Base-by-base conservation (phyloP, 2,329 filamentous ascomycete species). In the Penicillium capsulatum region DNA sequence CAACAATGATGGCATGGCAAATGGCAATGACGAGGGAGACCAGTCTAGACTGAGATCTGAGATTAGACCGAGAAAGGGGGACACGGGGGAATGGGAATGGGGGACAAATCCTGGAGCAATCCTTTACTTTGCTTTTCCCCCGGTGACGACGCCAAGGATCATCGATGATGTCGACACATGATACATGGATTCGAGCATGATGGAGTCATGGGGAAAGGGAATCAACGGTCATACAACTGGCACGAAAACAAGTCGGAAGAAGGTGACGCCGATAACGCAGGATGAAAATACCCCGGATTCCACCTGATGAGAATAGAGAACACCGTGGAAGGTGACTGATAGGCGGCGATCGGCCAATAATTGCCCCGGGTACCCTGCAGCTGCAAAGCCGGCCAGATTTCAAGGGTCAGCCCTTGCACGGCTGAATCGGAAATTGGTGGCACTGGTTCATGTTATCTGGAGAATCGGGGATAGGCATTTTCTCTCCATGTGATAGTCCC, bases 111-210 rank as follows among this genome's bases (percentile, higher is more conserved):
- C 41, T 39, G 32, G 38, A 34, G 39, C 4, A 28, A 6, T 11
- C 26, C 26, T 7, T 11, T 4, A 28, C n/a, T 14, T 29, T 37
- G 22, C 17, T 29, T 30, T n/a, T n/a, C n/a, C 31, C 30, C 31
- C 38, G 34, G 40, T 53, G 51, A 54, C 42, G 45, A 42, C 17
- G 35, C 28, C 31, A 31, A 30, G 38, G 42, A 50, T 54, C 51
- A 54, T 54, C 46, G 50, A 54, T 54, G 51, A 54, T 53, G 50
- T 54, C 47, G 50, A 50, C 44, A 36, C 37, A 44, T 45, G 42
- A 48, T 47, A 37, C 30, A 35, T 45, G 27, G 26, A 34, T 44
- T 44, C 33, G 46, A 47, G 48, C 37, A 48, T 48, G 44, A 47
- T 48, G 38, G 40, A 45, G 42, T 51, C 46, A 52, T 47, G 44